phyloP scores from a whole-genome alignment of 129 eudicot species.

The Apium graveolens region DNA sequence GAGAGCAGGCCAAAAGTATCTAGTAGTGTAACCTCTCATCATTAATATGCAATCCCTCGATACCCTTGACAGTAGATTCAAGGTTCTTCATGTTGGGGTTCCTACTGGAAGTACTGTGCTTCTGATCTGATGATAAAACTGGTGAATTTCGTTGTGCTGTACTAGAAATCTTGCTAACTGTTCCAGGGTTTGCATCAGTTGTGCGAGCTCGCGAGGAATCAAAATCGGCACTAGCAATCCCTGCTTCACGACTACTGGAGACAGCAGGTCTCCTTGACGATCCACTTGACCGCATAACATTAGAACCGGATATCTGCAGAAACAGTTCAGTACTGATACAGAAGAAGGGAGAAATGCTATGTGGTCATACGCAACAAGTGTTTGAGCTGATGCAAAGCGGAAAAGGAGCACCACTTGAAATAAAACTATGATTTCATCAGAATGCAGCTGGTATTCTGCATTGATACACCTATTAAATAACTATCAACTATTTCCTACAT shows the following conservation, averaged over 20 bases:
- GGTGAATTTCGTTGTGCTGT: constrained; percentile 64
- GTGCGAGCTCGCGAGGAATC: constrained; percentile 45
- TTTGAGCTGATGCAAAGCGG: neutral
- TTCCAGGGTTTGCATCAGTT: constrained; percentile 46
- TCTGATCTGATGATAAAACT: constrained; percentile 54
- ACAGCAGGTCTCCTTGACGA: constrained; percentile 70
- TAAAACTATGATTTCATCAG: neutral
- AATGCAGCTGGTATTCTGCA: neutral
- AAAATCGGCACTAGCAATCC: constrained; percentile 25
- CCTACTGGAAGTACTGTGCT: constrained; percentile 35
- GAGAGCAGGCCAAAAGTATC: neutral
- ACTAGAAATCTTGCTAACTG: constrained; percentile 41
- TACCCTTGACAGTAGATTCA: constrained; percentile 74
- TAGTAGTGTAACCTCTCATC: constrained; percentile 33
- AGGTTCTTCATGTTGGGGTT: constrained; percentile 44
- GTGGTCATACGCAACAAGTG: neutral
- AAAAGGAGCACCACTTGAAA: neutral
- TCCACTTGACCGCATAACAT: constrained; percentile 18
- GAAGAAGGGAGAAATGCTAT: neutral
- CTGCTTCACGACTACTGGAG: constrained; percentile 67
- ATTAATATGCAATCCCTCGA: constrained; percentile 64
- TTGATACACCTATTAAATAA: neutral
- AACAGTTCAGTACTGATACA: neutral
- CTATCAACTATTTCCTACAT: neutral
- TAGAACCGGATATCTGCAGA: constrained; percentile 1